phyloP scores from a whole-genome alignment of 1,284 basidiomycete species.

The Puccinia polysora region DNA sequence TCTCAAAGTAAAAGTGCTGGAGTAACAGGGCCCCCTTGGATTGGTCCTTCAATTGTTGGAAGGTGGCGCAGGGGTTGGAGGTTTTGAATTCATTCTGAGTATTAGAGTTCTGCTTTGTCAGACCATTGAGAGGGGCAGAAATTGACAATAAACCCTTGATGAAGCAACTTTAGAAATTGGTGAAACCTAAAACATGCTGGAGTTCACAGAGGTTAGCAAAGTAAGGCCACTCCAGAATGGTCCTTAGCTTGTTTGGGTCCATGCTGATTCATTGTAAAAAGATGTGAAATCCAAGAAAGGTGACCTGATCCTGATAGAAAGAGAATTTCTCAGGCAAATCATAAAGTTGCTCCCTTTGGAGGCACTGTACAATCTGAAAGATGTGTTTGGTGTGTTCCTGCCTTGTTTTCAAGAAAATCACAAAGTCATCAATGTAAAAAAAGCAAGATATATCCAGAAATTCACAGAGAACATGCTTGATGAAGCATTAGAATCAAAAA shows the following conservation, averaged over 20 bases:
- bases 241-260: constrained; percentile 12
- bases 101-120: not conserved
- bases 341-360: not conserved
- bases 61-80: not conserved
- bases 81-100: not conserved
- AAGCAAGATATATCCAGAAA: constrained; percentile 6
- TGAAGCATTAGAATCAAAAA: constrained; percentile 44
- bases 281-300: constrained; percentile 23
- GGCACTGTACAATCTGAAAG: not conserved
- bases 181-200: constrained; percentile 21
- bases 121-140: not conserved
- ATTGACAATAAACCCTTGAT: constrained; percentile 20
- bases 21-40: constrained; percentile 2
- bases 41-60: not conserved
- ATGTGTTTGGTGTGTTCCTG: not conserved
- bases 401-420: constrained; percentile 15
- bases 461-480: constrained; percentile 23
- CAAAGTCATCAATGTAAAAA: constrained; percentile 23
- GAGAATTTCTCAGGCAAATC: constrained; percentile 21
- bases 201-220: not conserved
- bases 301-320: constrained; percentile 11
- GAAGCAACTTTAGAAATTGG: constrained; percentile 22
- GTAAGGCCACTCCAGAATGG: constrained; percentile 21
- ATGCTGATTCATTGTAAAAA: not conserved
- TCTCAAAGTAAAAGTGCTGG: constrained; percentile 4